These are phyloP conservation scores for Phytophthora brassicae DNA, from an alignment of 352 stramenopile genomes.

Conservation along the genomic window DNA sequence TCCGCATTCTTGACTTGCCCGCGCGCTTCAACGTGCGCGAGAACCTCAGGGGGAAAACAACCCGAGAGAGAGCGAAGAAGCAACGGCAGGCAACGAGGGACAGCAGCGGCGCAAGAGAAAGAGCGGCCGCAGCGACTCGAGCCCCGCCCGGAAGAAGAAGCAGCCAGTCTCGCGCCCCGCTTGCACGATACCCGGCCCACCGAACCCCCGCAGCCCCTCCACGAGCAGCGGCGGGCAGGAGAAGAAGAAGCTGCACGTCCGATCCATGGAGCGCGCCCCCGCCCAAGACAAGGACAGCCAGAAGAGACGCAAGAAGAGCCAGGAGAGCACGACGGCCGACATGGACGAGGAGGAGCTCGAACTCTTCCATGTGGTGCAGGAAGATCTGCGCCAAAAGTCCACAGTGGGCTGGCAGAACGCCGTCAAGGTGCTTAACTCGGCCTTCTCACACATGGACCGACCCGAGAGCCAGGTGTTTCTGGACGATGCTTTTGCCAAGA, in stretches of 20 bases:
- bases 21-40: constrained; percentile 7
- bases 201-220: constrained; percentile 29
- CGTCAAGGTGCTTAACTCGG: constrained; percentile 81
- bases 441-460: constrained; percentile 65
- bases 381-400: constrained; percentile 87
- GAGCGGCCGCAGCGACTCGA: not conserved
- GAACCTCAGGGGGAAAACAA: too few relatives aligned
- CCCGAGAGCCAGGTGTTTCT: constrained; percentile 79
- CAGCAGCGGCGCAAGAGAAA: constrained; percentile 26
- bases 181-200: constrained; percentile 39
- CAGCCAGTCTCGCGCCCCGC: constrained; percentile 15
- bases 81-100: constrained; percentile 25
- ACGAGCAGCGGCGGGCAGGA: constrained; percentile 34
- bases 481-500: constrained; percentile 74
- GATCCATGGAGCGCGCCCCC: constrained; percentile 55
- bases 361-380: constrained; percentile 81
- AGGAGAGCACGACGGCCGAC: constrained; percentile 41
- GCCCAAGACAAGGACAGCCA: constrained; percentile 53
- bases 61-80: constrained; percentile 14
- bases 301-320: constrained; percentile 71
- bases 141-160: constrained; percentile 14
- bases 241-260: constrained; percentile 67
- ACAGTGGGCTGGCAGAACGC: constrained; percentile 90
- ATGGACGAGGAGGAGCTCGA: constrained; percentile 86
- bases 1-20: not conserved